Base-by-base conservation (phyloP, 768 basidiomycete genomes). In the Collybia nuda region DNA sequence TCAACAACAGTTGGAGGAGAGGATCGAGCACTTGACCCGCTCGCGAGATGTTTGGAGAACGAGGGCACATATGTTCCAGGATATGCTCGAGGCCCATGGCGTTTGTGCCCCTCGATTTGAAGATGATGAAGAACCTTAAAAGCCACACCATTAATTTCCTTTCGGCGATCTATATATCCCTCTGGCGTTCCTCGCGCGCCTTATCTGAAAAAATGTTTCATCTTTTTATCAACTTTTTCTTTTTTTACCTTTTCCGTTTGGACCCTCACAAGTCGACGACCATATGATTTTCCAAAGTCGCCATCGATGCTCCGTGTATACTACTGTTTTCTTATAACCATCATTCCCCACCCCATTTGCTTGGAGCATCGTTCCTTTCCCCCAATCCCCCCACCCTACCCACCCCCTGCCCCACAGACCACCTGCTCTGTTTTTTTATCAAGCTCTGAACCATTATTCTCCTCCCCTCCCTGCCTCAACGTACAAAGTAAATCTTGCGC, bases 11-110 rank as follows among this genome's bases (percentile, higher is more conserved):
- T 64, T 92, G 38, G 83, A 88, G 71, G 63, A 71, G 7, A 67
- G 56, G n/a, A 61, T 80, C 39, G 76, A 78, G 45, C 62, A 46
- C 12, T 60, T 80, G 65, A 68, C 69, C 55, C 60, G 59, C 53
- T 82, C 86, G 57, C 66, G 72, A 51, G 80, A 86, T 60, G 59
- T 67, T 54, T 86, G 82, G 85, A 80, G 73, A 67, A 68, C 69
- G 26, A 70, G 77, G 23, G 77, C 83, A 17, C 36, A 53, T 54
- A 65, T 60, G 50, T 57, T 60, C 21, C 72, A 77, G 56, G 72
- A 74, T 6, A 61, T 84, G 55, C 72, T 86, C 12, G 65, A 66
- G 38, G 72, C 72, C 44, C 73, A 76, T 44, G 76, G 76, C 15
- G 66, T 80, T n/a, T 64, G 71, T 18, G 70, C 73, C 24, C 74